Evolutionary conservation across 2,329 filamentous ascomycete species (phyloP), one percentile per base, ranked within the genome.

Genomic region (Trichoderma citrinoviride): DNA sequence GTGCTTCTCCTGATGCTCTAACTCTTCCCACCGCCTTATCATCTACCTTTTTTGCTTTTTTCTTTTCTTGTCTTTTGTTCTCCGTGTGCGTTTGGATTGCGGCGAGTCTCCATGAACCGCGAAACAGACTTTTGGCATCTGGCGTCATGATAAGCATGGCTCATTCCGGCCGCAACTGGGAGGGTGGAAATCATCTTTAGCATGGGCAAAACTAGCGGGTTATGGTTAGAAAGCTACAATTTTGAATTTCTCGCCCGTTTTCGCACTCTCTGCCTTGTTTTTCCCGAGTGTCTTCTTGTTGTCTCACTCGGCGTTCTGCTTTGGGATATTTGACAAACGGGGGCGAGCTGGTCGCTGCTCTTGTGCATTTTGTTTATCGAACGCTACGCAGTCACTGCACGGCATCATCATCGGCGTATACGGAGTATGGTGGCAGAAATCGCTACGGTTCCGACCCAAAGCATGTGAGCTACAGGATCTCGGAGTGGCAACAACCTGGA

Each of bases 141-240:
- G 62, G 62, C 62, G 62, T 64, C 62, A 58, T 46, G 53, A 53
- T 58, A 12, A 52, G 62, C 62, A 58, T 64, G 47, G 44, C 44
- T 57, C 62, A 57, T 46, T 43, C 37, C 43, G 25, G 46, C 29
- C 53, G 44, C 62, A 58, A 57, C 27, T 58, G 21, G 25, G 33
- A 29, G 37, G 37, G 46, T 50, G 53, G 40, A 52, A 50, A 50
- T 44, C 43, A 50, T 64, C 62, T 58, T 57, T 50, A 50, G 62
- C 62, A 64, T 53, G 62, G 54, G 53, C 47, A 58, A 58, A 41
- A 5, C 54, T 56, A 50, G 54, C 62, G 54, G 62, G 62, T 49
- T 61, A 61, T 53, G 58, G 58, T 52, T 61, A 61, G 58, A 61
- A 61, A 43, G 43, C 62, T 57, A 44, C 33, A 41, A 58, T 58